A percentile compares a stretch with the other conserved stretches of the same genome.
These are phyloP conservation scores for Hymenoscyphus albidus DNA, from an alignment of 2,329 filamentous ascomycete species.

Conservation along the genomic window DNA sequence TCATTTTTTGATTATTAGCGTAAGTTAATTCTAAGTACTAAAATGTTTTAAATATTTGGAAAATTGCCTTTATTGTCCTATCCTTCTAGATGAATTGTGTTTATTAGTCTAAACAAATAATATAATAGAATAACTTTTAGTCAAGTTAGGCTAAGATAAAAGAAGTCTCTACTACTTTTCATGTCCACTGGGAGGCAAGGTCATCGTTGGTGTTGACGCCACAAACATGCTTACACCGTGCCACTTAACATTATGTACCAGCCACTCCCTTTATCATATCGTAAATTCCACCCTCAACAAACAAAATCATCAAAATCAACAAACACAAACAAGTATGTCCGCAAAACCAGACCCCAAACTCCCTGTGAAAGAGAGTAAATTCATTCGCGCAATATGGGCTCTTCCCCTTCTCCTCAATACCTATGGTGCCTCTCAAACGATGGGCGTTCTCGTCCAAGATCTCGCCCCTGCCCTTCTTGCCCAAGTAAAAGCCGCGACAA, in stretches of 20 bases:
- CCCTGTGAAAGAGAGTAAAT: slow-evolving; percentile 28
- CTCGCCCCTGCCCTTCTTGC: slow-evolving; percentile 4
- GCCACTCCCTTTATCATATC: background rate
- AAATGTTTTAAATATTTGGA: too few relatives aligned
- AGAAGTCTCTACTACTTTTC: too few relatives aligned
- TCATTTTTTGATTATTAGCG: too few relatives aligned
- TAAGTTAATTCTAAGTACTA: too few relatives aligned
- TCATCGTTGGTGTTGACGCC: background rate
- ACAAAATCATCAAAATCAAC: background rate
- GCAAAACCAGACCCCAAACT: slow-evolving; percentile 25
- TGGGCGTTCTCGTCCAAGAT: slow-evolving; percentile 3
- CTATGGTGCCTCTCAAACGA: slow-evolving; percentile 20
- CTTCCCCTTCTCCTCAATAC: slow-evolving; percentile 22
- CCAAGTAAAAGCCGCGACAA: background rate
- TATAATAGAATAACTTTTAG: too few relatives aligned
- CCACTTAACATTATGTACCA: background rate
- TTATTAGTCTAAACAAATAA: too few relatives aligned
- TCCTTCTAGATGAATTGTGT: too few relatives aligned
- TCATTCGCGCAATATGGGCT: slow-evolving; percentile 26
- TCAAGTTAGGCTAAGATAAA: too few relatives aligned
- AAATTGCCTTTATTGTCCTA: too few relatives aligned
- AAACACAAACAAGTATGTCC: slow-evolving; percentile 2
- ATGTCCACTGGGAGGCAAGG: too few relatives aligned
- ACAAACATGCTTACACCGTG: background rate
- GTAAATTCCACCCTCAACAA: background rate